Evolutionary conservation across 140 eudicot species (phyloP).

Genomic region (Ambrosia hybrid): DNA sequence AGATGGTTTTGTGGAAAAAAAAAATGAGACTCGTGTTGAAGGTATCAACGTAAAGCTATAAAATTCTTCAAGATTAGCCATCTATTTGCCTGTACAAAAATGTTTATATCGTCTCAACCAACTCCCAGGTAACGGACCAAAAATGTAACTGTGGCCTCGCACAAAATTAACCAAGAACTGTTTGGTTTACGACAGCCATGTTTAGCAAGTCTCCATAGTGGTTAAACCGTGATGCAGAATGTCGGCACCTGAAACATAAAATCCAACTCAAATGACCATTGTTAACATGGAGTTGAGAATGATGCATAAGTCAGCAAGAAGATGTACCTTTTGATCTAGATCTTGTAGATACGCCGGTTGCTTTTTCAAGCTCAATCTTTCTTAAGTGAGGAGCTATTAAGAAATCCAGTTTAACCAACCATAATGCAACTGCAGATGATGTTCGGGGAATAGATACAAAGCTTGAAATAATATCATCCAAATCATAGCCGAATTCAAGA

Average conservation of each 20-base stretch:
- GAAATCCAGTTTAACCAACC: constrained; percentile 83
- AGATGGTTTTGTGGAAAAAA: background rate
- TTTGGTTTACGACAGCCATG: background rate
- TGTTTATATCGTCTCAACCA: constrained; percentile 25
- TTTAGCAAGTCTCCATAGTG: no score
- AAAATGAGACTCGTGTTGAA: background rate
- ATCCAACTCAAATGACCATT: constrained; percentile 7
- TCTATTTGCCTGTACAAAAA: constrained; percentile 26
- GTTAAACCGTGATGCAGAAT: background rate
- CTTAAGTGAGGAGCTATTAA: constrained; percentile 58
- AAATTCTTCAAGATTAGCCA: constrained; percentile 15
- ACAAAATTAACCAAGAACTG: background rate
- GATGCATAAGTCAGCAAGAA: background rate
- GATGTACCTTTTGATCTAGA: constrained; percentile 44
- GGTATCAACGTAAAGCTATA: constrained; percentile 15
- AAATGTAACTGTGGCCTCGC: constrained; percentile 28
- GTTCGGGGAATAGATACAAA: constrained; percentile 77
- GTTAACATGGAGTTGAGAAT: background rate
- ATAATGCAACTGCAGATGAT: constrained; percentile 82
- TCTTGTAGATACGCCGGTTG: constrained; percentile 22
- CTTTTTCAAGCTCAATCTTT: constrained; percentile 24
- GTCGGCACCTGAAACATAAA: constrained; percentile 16
- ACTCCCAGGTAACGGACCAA: constrained; percentile 28
- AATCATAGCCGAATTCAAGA: constrained; percentile 32
- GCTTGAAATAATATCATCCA: constrained; percentile 52